These are phyloP conservation scores for Termitomyces sp. DNA, from an alignment of 768 basidiomycete genomes.

Conservation along the genomic window DNA sequence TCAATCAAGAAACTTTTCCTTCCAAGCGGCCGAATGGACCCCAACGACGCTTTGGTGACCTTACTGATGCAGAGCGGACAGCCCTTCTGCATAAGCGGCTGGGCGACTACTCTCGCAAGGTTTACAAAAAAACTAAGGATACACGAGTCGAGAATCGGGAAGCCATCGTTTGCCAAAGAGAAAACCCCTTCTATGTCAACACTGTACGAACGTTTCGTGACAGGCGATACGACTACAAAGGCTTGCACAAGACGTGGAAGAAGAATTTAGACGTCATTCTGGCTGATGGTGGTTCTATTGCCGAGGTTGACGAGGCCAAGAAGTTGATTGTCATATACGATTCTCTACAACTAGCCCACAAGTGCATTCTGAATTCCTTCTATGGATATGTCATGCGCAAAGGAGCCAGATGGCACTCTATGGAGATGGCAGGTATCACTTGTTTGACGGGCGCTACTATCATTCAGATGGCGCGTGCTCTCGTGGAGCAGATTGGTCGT, in stretches of 20 bases:
- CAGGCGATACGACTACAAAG: conserved; percentile 98
- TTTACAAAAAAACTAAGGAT: conserved; percentile 98
- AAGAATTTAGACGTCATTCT: conserved; percentile 83
- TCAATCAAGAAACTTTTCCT: conserved; percentile 93
- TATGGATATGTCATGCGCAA: conserved; percentile 99
- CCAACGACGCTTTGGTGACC: conserved; percentile 76
- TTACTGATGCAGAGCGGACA: conserved; percentile 81
- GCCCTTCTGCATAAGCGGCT: conserved; percentile 93
- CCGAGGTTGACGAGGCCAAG: conserved; percentile 93
- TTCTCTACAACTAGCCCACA: conserved; percentile 97
- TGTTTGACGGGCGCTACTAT: conserved; percentile 96
- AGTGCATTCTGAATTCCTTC: conserved; percentile 99
- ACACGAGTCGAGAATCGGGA: conserved; percentile 92
- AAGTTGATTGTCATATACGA: conserved; percentile 99
- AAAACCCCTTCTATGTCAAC: conserved; percentile 99
- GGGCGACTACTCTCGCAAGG: conserved; percentile 97
- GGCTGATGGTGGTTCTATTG: conserved; percentile 64
- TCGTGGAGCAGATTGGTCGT: conserved; percentile 96
- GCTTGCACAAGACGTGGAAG: conserved; percentile 98
- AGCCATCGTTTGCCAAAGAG: conserved; percentile 93
- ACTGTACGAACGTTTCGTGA: conserved; percentile 97
- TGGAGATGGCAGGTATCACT: conserved; percentile 99
- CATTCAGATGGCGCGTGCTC: conserved; percentile 96
- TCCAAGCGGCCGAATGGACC: conserved; percentile 68
- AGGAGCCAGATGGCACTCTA: conserved; percentile 98